Conservation (phyloP, 2,329 filamentous ascomycete genomes). For the Calonectria crousiana region DNA sequence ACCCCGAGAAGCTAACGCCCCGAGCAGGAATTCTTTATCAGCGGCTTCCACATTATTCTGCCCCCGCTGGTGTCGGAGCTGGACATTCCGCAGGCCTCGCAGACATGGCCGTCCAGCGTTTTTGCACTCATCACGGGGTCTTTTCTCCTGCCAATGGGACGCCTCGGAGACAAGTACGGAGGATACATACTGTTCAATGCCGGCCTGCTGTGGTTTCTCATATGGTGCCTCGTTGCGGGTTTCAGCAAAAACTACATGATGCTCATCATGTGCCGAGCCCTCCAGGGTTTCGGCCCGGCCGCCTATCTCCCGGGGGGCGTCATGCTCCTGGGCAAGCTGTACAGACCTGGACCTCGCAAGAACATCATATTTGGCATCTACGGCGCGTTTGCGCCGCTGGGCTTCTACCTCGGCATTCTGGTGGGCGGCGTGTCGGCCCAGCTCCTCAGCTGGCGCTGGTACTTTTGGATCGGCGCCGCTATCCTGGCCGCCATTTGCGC, state of each 20-base stretch:
- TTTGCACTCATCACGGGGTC: constrained; percentile 69
- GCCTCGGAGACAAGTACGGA: constrained; percentile 72
- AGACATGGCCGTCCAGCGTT: constrained; percentile 74
- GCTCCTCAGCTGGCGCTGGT: constrained; percentile 74
- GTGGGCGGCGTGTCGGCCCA: constrained; percentile 73
- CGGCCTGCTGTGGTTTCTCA: constrained; percentile 72
- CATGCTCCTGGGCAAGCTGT: constrained; percentile 76
- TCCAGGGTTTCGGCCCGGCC: constrained; percentile 80
- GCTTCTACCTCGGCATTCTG: constrained; percentile 75
- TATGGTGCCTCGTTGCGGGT: constrained; percentile 78
- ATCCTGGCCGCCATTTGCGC: constrained; percentile 61
- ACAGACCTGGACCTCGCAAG: constrained; percentile 78
- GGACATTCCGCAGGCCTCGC: constrained; percentile 70
- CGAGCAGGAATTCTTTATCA: constrained; percentile 44
- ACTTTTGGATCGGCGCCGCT: constrained; percentile 73
- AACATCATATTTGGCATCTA: constrained; percentile 74
- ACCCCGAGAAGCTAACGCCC: not conserved
- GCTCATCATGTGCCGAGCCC: constrained; percentile 79
- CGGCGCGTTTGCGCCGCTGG: constrained; percentile 67
- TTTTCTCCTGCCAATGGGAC: constrained; percentile 73
- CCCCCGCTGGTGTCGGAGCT: constrained; percentile 73
- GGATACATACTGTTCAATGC: constrained; percentile 70
- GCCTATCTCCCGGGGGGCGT: constrained; percentile 79
- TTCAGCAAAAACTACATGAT: constrained; percentile 77
- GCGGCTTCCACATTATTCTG: constrained; percentile 61